A percentile compares a stretch with the other conserved stretches of the same genome.
These are phyloP conservation scores for Metrosideros polymorpha DNA, from an alignment of 441 rosid genomes.

Conservation along the genomic window DNA sequence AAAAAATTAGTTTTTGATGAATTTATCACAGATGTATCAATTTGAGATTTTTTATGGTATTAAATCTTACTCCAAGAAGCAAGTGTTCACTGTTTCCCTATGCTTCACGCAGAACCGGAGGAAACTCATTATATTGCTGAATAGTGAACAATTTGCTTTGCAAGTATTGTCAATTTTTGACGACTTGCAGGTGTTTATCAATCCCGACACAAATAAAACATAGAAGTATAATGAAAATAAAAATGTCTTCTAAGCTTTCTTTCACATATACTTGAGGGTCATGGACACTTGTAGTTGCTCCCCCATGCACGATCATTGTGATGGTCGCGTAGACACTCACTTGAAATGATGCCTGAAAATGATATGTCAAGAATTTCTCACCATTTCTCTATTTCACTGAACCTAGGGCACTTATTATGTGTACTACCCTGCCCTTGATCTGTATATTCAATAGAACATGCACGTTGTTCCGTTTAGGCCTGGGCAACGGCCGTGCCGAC, in stretches of 20 bases:
- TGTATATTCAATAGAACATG: no score
- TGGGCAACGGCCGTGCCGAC: no score
- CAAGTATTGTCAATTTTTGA: neutral
- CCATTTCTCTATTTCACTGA: no score
- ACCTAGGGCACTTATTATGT: no score
- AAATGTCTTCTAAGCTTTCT: neutral
- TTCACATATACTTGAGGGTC: neutral
- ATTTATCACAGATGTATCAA: no score
- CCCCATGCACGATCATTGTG: neutral
- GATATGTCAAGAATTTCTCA: neutral
- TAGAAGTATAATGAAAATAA: neutral
- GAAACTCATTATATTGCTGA: neutral
- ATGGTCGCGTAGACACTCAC: neutral
- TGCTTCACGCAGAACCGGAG: fast-evolving
- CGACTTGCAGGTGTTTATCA: neutral
- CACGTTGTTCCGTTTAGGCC: no score
- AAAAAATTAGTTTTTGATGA: no score
- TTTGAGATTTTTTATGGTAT: no score
- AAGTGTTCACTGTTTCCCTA: fast-evolving
- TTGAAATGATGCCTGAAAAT: no score
- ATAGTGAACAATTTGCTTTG: neutral
- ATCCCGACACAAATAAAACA: neutral
- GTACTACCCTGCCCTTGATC: no score
- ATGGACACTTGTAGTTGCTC: neutral
- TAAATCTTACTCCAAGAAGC: neutral